A percentile compares a stretch with the other conserved stretches of the same genome.
Evolutionary conservation across 1,284 basidiomycete genomes (phyloP).

Genomic region (Cryptococcus sp.): DNA sequence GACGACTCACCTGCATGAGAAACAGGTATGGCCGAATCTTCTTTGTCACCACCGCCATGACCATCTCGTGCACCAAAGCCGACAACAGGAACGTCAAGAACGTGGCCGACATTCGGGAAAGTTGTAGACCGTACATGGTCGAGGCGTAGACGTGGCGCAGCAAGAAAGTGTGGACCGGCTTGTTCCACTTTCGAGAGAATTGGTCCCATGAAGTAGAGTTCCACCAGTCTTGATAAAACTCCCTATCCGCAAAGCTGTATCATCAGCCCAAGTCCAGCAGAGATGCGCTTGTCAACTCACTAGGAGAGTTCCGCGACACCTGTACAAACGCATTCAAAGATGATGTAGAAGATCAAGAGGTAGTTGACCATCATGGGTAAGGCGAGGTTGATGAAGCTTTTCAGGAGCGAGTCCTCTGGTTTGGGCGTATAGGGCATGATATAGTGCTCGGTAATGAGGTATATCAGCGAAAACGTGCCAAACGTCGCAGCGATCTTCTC

Average conservation of each 20-base stretch:
- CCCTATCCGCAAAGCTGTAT: conserved; percentile 81
- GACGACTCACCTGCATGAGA: conserved; percentile 38
- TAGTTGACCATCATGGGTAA: conserved; percentile 80
- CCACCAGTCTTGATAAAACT: conserved; percentile 99
- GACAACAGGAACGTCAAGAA: conserved; percentile 86
- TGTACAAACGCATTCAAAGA: conserved; percentile 86
- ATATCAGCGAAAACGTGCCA: conserved; percentile 88
- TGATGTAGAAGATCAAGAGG: conserved; percentile 45
- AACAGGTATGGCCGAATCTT: conserved; percentile 59
- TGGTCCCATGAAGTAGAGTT: conserved; percentile 96
- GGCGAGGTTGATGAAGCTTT: conserved; percentile 75
- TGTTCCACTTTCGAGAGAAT: conserved; percentile 95
- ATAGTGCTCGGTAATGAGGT: conserved; percentile 84
- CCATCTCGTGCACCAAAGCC: conserved; percentile 84
- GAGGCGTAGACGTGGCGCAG: conserved; percentile 91
- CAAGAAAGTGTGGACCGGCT: conserved; percentile 66
- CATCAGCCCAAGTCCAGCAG: conserved; percentile 9
- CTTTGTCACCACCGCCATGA: conserved; percentile 92
- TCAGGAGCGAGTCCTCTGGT: conserved; percentile 62
- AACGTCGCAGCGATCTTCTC: conserved; percentile 94
- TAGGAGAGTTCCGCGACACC: conserved; percentile 87
- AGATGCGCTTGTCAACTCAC: too few relatives aligned
- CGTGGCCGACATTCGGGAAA: conserved; percentile 74
- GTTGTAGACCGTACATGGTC: conserved; percentile 67
- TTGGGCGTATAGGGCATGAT: conserved; percentile 76